Base-by-base conservation (phyloP, 2,329 filamentous ascomycete species). In the Aspergillus tubingensis region DNA sequence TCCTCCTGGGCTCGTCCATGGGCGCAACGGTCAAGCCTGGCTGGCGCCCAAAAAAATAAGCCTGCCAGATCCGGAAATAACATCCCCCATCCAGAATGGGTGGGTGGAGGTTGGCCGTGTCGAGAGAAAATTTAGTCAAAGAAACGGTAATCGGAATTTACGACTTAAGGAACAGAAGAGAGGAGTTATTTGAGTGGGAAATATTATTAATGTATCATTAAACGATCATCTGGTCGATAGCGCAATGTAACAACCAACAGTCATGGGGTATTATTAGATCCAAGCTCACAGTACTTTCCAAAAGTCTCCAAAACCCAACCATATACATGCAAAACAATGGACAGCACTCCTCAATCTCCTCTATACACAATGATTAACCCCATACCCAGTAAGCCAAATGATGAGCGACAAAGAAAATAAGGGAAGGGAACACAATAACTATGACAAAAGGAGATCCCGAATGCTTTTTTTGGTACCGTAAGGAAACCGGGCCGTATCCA, bases 241-340 rank as follows among this genome's bases (percentile, higher is more conserved):
- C 38, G 38, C 21, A 27, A 47, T 27, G 51, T 43, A 50, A 54
- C 32, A 57, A 49, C 36, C 32, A 62, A 57, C 52, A 63, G 32
- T 59, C 62, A 63, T 60, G 64, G 65, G 65, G 65, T 67, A 67
- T 67, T 67, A 66, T 62, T 64, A 67, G 64, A 39, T 66, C 61
- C 64, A 65, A 65, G 59, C 61, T 56, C 54, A 53, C 51, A 58
- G 30, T 11, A 56, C 30, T 36, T 48, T 39, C 39, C 32, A 36
- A 36, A 36, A 15, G 32, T 13, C 36, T 51, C 32, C 39, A 56
- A 51, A 58, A 57, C 54, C 25, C 39, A 47, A 61, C 58, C 32
- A 58, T 59, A 48, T 64, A 63, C 58, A 63, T 54, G 57, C 54
- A 62, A 52, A 60, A 41, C 21, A 43, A 59, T 36, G 48, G 51